Conservation (phyloP, 768 basidiomycete species). For the Pholiota microspora region DNA sequence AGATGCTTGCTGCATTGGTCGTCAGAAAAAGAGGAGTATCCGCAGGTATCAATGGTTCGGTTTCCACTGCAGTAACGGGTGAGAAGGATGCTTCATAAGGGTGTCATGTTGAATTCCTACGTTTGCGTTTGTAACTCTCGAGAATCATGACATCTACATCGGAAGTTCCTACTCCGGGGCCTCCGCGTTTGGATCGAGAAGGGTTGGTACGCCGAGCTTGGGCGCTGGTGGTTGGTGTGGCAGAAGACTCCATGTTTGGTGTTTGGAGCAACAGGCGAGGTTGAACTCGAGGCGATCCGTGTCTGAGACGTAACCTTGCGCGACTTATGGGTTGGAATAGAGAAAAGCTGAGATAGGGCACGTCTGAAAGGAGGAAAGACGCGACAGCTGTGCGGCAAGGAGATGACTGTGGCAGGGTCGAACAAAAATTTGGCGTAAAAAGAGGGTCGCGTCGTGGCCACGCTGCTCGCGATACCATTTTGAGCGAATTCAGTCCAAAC, state of each 20-base stretch:
- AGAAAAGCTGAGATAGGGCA: not conserved
- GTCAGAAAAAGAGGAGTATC: slow-evolving; percentile 69
- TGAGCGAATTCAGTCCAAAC: slow-evolving; percentile 6
- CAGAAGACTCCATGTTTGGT: slow-evolving; percentile 35
- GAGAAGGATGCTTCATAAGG: slow-evolving; percentile 9
- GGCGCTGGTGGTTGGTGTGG: slow-evolving; percentile 31
- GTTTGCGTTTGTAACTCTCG: slow-evolving; percentile 73
- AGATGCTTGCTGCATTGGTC: slow-evolving; percentile 54
- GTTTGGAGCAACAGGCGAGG: not conserved
- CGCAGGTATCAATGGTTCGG: slow-evolving; percentile 67
- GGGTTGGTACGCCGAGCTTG: slow-evolving; percentile 72
- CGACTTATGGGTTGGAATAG: not conserved
- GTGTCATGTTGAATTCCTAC: slow-evolving; percentile 42
- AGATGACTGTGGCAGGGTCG: not conserved
- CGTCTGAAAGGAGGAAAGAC: slow-evolving; percentile 3
- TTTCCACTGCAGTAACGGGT: slow-evolving; percentile 50
- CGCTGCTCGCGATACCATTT: slow-evolving; percentile 1
- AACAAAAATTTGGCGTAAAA: slow-evolving; percentile 14
- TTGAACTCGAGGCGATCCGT: slow-evolving; percentile 3
- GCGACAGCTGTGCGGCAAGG: slow-evolving; percentile 1
- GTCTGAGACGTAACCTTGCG: not conserved
- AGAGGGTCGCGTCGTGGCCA: slow-evolving; percentile 11
- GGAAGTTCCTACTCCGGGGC: slow-evolving; percentile 75
- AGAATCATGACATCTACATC: slow-evolving; percentile 83
- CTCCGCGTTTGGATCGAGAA: slow-evolving; percentile 76